Conservation (phyloP, 2,329 filamentous ascomycete species). For the Talaromyces verruculosus region DNA sequence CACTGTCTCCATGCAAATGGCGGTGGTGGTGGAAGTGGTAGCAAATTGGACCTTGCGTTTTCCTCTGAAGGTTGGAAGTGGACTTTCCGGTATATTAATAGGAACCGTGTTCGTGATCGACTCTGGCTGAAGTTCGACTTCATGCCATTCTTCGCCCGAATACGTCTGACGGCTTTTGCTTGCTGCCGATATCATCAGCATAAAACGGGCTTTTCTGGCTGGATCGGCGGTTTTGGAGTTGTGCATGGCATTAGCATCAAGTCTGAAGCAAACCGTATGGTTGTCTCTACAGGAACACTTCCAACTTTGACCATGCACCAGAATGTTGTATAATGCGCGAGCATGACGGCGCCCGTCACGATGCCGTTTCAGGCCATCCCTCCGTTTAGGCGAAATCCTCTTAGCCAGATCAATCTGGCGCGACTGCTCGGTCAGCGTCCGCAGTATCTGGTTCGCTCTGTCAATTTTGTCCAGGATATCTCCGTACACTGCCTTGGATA, state of each 20-base stretch:
- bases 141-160: background rate
- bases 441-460: conserved; percentile 22
- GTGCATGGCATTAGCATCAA: background rate
- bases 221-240: background rate
- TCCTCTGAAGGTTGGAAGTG: background rate
- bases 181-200: background rate
- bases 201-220: background rate
- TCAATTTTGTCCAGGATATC: conserved; percentile 23
- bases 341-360: background rate
- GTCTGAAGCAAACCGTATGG: conserved; percentile 4
- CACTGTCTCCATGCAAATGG: background rate
- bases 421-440: conserved; percentile 24
- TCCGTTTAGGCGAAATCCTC: background rate
- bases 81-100: background rate
- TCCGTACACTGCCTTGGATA: conserved; percentile 23
- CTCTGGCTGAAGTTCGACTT: conserved; percentile 9
- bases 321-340: conserved; percentile 10
- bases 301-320: conserved; percentile 20
- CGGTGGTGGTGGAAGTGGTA: background rate
- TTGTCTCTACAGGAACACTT: conserved; percentile 14
- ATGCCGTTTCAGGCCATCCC: conserved; percentile 5
- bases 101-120: background rate
- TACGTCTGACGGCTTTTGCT: background rate
- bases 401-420: background rate
- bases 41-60: conserved; percentile 13